Evolutionary conservation across 495 filamentous ascomycete species (phyloP).

Genomic region (Penicillium soppii): DNA sequence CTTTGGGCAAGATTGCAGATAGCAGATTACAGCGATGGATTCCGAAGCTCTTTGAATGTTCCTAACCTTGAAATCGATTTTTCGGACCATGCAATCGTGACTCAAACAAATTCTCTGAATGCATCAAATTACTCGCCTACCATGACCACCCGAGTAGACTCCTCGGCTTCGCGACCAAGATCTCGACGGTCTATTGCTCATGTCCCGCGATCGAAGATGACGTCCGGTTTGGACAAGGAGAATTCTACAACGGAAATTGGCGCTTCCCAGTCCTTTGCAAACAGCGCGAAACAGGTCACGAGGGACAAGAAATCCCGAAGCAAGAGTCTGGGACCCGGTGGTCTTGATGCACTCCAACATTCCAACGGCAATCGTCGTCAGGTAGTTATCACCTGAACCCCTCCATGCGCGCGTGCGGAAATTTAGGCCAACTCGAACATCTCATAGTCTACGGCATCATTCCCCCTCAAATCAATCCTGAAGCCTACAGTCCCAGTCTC

Average conservation of each 20-base stretch:
- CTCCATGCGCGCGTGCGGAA: slow-evolving; percentile 2
- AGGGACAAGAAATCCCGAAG: slow-evolving; percentile 78
- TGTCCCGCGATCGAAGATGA: slow-evolving; percentile 52
- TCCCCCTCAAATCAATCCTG: slow-evolving; percentile 75
- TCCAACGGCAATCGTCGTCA: slow-evolving; percentile 78
- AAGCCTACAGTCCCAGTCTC: slow-evolving; percentile 75
- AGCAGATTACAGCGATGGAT: slow-evolving; percentile 1
- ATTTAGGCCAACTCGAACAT: slow-evolving; percentile 2
- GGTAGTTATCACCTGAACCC: slow-evolving; percentile 44
- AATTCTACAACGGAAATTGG: slow-evolving; percentile 66
- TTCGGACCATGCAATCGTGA: too few species aligned
- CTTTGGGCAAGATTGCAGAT: slow-evolving; percentile 15
- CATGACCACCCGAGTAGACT: slow-evolving; percentile 43
- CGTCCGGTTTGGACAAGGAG: slow-evolving; percentile 59
- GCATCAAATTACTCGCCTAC: background rate
- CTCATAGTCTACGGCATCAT: slow-evolving; percentile 51
- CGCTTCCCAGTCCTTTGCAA: slow-evolving; percentile 27
- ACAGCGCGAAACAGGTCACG: slow-evolving; percentile 33
- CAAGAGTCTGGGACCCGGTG: slow-evolving; percentile 92
- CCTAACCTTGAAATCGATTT: too few species aligned
- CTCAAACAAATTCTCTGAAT: slow-evolving; percentile 3
- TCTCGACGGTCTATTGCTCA: slow-evolving; percentile 78
- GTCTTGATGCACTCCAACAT: slow-evolving; percentile 76
- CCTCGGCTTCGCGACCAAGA: slow-evolving; percentile 46
- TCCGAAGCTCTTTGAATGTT: too few species aligned